phyloP scores from a whole-genome alignment of 225 moss, liverwort and hornwort genomes.

The Thuidium tamariscinum region DNA sequence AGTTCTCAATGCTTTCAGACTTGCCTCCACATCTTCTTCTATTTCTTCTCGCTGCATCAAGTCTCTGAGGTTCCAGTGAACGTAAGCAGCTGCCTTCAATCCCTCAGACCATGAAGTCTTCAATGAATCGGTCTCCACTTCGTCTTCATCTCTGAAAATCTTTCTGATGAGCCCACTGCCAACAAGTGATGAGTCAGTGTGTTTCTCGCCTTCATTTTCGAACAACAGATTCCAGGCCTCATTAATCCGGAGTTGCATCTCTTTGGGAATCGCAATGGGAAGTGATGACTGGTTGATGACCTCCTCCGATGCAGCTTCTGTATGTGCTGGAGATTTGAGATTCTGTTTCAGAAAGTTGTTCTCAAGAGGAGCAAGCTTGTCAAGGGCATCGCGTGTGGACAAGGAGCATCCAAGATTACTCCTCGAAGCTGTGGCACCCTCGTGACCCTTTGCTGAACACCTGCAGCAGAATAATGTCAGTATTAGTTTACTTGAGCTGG shows the following conservation, averaged over 20 bases:
- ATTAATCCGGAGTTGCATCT: not conserved
- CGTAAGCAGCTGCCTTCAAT: not conserved
- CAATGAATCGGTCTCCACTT: not conserved
- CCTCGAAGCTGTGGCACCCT: not conserved
- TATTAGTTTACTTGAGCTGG: not conserved
- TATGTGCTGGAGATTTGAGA: constrained; percentile 6
- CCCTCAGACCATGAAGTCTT: not conserved
- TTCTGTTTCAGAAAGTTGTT: not conserved
- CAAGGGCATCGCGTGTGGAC: not conserved
- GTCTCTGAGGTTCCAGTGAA: constrained; percentile 28
- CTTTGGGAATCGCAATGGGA: not conserved
- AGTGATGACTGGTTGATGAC: not conserved
- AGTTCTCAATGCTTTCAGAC: not conserved
- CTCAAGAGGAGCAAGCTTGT: not conserved
- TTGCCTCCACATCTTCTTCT: constrained; percentile 5
- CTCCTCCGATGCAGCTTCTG: not conserved
- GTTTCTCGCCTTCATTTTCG: not conserved
- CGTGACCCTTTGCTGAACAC: not conserved
- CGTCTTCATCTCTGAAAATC: not conserved
- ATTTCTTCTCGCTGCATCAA: constrained; percentile 30
- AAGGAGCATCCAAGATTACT: not conserved
- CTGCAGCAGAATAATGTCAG: not conserved
- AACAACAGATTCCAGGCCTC: not conserved
- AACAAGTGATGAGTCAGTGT: not conserved
- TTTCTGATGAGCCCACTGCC: not conserved